phyloP scores from a whole-genome alignment of 179 eudicot genomes.

The Vitellaria paradoxa region DNA sequence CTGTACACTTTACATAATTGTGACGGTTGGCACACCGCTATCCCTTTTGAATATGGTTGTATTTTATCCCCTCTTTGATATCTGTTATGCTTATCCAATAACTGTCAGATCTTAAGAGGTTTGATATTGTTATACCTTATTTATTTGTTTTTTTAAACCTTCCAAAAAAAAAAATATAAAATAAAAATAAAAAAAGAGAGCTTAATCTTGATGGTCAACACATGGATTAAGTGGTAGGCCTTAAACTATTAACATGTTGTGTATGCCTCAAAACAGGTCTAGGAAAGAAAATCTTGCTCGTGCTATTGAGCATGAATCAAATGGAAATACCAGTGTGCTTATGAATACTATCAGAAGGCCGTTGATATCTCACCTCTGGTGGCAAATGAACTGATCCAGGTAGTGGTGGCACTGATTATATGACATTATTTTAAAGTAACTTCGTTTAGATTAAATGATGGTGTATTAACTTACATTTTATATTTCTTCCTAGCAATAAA shows the following conservation, averaged over 20 bases:
- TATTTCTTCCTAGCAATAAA: background rate
- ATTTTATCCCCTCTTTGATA: conserved; percentile 2
- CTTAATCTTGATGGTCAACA: background rate
- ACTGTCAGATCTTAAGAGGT: background rate
- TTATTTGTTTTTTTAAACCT: background rate
- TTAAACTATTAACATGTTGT: background rate
- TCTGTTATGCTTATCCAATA: background rate
- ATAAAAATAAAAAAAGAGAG: background rate
- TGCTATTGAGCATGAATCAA: conserved; percentile 88
- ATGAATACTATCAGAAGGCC: conserved; percentile 91
- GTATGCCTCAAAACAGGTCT: conserved; percentile 43
- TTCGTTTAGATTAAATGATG: background rate
- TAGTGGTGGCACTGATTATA: conserved; percentile 15
- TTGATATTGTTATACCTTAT: background rate
- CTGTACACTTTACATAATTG: background rate
- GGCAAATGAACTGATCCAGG: conserved; percentile 90
- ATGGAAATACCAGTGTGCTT: conserved; percentile 82
- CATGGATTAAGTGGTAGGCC: background rate
- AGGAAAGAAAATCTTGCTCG: conserved; percentile 92
- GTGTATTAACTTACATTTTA: background rate
- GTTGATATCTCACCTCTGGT: conserved; percentile 86
- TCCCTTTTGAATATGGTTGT: background rate
- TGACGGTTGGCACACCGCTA: background rate
- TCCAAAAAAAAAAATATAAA: too few species aligned
- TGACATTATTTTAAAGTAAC: background rate